Evolutionary conservation across 192 early-diverging fungal genomes (phyloP).

Genomic region (Umbelopsis ramanniana): DNA sequence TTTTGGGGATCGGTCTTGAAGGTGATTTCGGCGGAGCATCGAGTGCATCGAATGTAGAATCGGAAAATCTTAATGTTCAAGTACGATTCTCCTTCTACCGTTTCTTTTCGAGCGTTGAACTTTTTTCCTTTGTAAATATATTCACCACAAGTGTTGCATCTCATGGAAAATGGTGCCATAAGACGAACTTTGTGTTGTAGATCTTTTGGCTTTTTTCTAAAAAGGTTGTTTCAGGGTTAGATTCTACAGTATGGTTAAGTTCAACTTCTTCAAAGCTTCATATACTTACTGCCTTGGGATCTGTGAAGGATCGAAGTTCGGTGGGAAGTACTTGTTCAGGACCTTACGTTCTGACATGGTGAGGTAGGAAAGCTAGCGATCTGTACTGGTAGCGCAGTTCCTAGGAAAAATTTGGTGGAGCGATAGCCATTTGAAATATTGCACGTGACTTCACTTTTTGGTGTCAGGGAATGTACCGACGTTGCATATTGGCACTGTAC

Average conservation of each 20-base stretch:
- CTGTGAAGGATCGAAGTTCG: conserved; percentile 96
- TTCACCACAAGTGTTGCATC: conserved; percentile 93
- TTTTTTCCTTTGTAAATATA: conserved; percentile 98
- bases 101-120: conserved; percentile 97
- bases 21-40: conserved; percentile 96
- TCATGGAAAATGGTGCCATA: conserved; percentile 99
- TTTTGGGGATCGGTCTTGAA: conserved; percentile 98
- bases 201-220: conserved; percentile 80
- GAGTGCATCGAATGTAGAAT: conserved; percentile 86
- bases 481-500: too few species aligned
- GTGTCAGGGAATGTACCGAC: too few species aligned
- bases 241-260: background rate
- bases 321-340: conserved; percentile 95
- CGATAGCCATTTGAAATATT: too few species aligned
- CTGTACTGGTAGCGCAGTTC: too few species aligned
- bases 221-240: conserved; percentile 45
- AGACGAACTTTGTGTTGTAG: conserved; percentile 95
- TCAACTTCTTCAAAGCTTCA: background rate
- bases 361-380: background rate
- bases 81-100: conserved; percentile 74
- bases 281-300: conserved; percentile 43
- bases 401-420: too few species aligned
- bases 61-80: conserved; percentile 75
- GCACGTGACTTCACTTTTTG: too few species aligned
- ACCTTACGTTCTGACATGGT: conserved; percentile 92